A percentile compares a stretch with the other conserved stretches of the same genome.
These are phyloP conservation scores for Dalechampia spathulata DNA, from an alignment of 441 rosid species.

Conservation along the genomic window DNA sequence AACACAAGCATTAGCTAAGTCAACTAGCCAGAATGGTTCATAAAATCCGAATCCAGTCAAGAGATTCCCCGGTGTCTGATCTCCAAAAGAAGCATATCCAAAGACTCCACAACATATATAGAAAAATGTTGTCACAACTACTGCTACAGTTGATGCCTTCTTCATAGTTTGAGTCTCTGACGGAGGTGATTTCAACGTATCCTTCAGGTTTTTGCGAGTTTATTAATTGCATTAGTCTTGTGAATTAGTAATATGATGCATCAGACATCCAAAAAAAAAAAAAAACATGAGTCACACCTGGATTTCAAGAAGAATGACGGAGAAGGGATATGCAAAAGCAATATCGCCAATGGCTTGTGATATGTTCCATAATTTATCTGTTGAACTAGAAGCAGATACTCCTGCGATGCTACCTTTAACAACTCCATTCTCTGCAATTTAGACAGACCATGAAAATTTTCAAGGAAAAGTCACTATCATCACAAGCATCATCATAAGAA, in stretches of 20 bases:
- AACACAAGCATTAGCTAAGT: slow-evolving; percentile 41
- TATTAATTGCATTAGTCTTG: too few relatives aligned
- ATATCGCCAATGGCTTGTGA: slow-evolving; percentile 46
- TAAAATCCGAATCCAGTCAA: slow-evolving; percentile 44
- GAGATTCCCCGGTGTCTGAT: slow-evolving; percentile 48
- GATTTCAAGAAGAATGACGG: slow-evolving; percentile 37
- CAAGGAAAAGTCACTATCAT: too few relatives aligned
- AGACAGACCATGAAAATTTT: neutral
- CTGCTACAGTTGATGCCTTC: slow-evolving; percentile 32
- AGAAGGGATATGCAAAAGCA: slow-evolving; percentile 41
- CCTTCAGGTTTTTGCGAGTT: slow-evolving; percentile 21
- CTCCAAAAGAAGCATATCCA: slow-evolving; percentile 54
- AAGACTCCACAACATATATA: slow-evolving; percentile 41
- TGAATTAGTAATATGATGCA: too few relatives aligned
- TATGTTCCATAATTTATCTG: slow-evolving; percentile 34
- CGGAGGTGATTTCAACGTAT: slow-evolving; percentile 44
- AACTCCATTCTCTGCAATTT: slow-evolving; percentile 32
- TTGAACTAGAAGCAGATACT: slow-evolving; percentile 15
- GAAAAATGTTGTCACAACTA: slow-evolving; percentile 35
- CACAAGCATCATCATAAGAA: too few relatives aligned
- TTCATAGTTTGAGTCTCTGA: slow-evolving; percentile 41
- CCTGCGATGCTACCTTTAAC: slow-evolving; percentile 38
- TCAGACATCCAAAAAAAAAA: neutral
- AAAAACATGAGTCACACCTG: slow-evolving; percentile 40
- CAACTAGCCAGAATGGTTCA: slow-evolving; percentile 42